These are phyloP conservation scores for Pouteria campechiana DNA, from an alignment of 179 eudicot genomes.

Conservation along the genomic window DNA sequence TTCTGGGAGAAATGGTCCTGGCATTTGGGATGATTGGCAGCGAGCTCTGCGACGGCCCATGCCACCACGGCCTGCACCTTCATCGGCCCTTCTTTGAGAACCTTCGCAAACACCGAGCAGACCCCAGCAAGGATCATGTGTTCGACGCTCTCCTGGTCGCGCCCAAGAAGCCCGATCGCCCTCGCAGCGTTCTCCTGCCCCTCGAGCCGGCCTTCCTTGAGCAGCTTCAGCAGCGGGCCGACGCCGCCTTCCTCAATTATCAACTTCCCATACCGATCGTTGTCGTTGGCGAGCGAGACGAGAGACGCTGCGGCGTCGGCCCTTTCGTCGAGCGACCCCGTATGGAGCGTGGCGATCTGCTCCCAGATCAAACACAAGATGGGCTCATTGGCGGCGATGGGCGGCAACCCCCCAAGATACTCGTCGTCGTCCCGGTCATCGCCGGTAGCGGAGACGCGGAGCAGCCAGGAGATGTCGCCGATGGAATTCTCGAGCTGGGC, in stretches of 20 bases:
- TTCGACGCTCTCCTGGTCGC: conserved; percentile 71
- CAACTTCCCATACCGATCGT: conserved; percentile 62
- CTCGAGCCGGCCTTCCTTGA: conserved; percentile 71
- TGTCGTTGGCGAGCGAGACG: conserved; percentile 73
- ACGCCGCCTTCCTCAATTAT: conserved; percentile 91
- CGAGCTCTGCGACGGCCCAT: conserved; percentile 81
- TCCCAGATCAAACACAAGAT: conserved; percentile 83
- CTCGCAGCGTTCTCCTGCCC: conserved; percentile 84
- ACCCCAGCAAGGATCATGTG: conserved; percentile 66
- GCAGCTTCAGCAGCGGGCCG: conserved; percentile 47
- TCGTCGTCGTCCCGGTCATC: conserved; percentile 43
- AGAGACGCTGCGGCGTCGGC: conserved; percentile 73
- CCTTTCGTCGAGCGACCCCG: conserved; percentile 52
- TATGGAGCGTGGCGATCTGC: conserved; percentile 59
- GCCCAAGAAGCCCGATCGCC: conserved; percentile 65
- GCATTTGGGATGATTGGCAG: conserved; percentile 48
- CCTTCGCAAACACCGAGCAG: conserved; percentile 61
- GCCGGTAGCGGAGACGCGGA: conserved; percentile 60
- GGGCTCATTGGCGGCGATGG: conserved; percentile 93
- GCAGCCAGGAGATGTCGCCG: conserved; percentile 80
- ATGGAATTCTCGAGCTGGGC: conserved; percentile 66
- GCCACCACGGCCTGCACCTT: conserved; percentile 77
- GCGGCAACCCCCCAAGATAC: conserved; percentile 78
- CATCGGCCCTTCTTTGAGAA: conserved; percentile 82
- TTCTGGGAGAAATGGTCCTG: conserved; percentile 73